phyloP scores from a whole-genome alignment of 2,329 filamentous ascomycete genomes.

The Botrytis porri region DNA sequence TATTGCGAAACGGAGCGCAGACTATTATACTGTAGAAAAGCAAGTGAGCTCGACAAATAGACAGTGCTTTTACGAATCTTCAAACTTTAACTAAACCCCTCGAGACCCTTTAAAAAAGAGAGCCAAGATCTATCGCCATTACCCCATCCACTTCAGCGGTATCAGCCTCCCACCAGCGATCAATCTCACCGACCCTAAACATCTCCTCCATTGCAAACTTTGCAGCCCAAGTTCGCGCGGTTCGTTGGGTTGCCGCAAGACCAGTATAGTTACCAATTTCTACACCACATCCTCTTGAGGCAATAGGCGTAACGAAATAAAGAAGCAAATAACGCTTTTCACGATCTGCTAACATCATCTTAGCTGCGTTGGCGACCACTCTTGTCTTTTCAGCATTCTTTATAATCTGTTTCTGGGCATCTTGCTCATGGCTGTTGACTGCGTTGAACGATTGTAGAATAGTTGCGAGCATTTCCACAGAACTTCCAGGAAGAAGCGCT shows the following conservation, averaged over 20 bases:
- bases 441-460: not conserved
- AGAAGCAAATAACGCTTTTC: not conserved
- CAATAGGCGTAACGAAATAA: not conserved
- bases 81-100: not conserved
- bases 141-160: not conserved
- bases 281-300: not conserved
- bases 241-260: not conserved
- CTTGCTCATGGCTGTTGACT: not conserved
- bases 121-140: not conserved
- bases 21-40: not conserved
- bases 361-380: constrained; percentile 6
- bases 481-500: not conserved
- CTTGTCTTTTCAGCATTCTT: not conserved
- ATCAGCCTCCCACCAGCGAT: not conserved
- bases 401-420: not conserved
- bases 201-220: not conserved
- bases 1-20: not conserved
- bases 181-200: not conserved
- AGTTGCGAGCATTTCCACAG: not conserved
- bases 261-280: not conserved
- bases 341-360: not conserved
- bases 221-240: not conserved
- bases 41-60: not conserved
- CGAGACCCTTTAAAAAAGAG: not conserved
- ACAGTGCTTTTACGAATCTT: not conserved